These are phyloP conservation scores for Ogataea haglerorum DNA, from an alignment of 805 yeast species.

Conservation along the genomic window DNA sequence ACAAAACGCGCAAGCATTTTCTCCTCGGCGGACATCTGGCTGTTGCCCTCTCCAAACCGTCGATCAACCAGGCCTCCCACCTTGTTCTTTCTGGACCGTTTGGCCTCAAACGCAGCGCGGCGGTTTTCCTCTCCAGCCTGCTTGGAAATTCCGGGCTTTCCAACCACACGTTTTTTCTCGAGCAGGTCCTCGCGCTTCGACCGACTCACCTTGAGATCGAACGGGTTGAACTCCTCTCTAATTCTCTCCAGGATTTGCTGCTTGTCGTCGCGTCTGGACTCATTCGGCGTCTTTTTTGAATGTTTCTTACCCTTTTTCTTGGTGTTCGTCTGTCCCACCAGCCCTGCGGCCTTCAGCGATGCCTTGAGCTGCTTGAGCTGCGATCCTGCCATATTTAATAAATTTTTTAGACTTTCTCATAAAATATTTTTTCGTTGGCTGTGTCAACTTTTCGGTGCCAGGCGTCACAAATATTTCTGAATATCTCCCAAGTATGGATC, in stretches of 20 bases:
- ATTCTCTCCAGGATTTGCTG: constrained; percentile 54
- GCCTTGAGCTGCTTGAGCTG: constrained; percentile 82
- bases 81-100: constrained; percentile 59
- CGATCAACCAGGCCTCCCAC: constrained; percentile 80
- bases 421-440: constrained; percentile 6
- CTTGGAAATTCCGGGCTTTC: constrained; percentile 67
- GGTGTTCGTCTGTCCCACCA: constrained; percentile 79
- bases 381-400: constrained; percentile 57
- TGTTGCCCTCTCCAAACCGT: constrained; percentile 87
- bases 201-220: constrained; percentile 71
- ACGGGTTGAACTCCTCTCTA: constrained; percentile 84
- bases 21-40: constrained; percentile 74
- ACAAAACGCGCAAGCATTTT: constrained; percentile 95
- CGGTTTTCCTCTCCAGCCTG: constrained; percentile 67
- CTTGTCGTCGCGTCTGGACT: constrained; percentile 67
- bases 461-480: background rate
- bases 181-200: constrained; percentile 53
- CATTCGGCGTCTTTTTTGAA: constrained; percentile 52
- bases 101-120: constrained; percentile 58
- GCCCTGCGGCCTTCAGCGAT: constrained; percentile 70
- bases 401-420: constrained; percentile 2
- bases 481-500: background rate
- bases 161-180: constrained; percentile 49
- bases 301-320: constrained; percentile 52
- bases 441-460: background rate